These are phyloP conservation scores for Neurospora sp. DNA, from an alignment of 495 filamentous ascomycete species.

Conservation along the genomic window DNA sequence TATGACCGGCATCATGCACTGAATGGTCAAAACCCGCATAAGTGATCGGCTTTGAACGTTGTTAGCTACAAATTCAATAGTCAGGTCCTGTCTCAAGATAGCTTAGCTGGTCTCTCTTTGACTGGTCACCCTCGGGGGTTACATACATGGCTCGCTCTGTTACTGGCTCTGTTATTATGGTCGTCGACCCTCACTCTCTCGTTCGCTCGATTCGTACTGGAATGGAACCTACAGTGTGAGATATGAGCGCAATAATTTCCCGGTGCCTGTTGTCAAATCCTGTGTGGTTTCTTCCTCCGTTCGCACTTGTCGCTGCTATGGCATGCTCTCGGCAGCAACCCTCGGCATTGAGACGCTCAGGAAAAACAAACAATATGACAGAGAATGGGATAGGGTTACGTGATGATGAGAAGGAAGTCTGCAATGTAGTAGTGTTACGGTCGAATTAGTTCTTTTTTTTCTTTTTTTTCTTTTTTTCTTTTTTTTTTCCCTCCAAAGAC, in stretches of 20 bases:
- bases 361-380: not conserved
- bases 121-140: not conserved
- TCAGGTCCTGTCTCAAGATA: not conserved
- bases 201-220: not conserved
- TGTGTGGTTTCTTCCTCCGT: not conserved
- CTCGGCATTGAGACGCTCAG: not conserved
- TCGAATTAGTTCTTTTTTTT: not conserved
- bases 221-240: not conserved
- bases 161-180: not conserved
- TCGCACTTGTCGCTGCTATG: not conserved
- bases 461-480: not conserved
- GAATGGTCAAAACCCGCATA: not conserved
- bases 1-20: not conserved
- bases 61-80: not conserved
- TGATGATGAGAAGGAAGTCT: not conserved
- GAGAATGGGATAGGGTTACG: not conserved
- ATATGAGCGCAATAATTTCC: not conserved
- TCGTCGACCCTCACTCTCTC: not conserved
- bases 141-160: not conserved
- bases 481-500: not conserved
- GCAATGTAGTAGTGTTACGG: not conserved
- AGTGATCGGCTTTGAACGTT: not conserved
- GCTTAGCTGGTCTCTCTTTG: not conserved
- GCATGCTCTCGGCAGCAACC: not conserved
- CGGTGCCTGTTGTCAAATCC: not conserved